Base-by-base conservation (phyloP, 2,329 filamentous ascomycete species). In the Pochonia chlamydosporia region DNA sequence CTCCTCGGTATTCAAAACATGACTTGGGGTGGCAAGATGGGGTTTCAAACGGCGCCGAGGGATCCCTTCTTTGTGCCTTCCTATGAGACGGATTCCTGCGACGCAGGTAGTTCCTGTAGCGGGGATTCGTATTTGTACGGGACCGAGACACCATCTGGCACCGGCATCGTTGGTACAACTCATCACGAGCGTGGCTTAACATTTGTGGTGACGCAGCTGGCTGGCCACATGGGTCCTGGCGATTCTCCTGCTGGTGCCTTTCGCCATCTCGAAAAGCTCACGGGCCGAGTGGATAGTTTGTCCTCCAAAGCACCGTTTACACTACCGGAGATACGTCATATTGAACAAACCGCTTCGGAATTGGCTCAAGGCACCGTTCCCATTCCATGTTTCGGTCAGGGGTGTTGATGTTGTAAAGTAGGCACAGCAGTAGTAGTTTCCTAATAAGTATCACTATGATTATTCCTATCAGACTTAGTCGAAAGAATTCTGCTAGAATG, bases 161-260 rank as follows among this genome's bases (percentile, higher is more conserved):
- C 76, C 1, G 88, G 88, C 3, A 72, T 86, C 1, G 72, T 89
- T 62, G 89, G 89, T 1, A 81, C 78, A 0, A 76, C 77, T n/a
- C 80, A 87, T 56, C 84, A 81, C 0, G 89, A 95, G 71, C 75
- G 89, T 36, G 86, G 86, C 0, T 67, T 95, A 40, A 93, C 87
- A 0, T 88, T 79, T 54, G 80, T 83, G 3, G 75, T 76, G 30
- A 74, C 89, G 48, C 72, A 79, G 36, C 60, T 85, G 7, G 70
- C 74, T 0, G 87, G 88, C 0, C 84, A 90, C 65, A 85, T 83
- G 75, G 66, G 77, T 0, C 80, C 81, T 0, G 81, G 86, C 63
- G 89, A 87, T 58, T 76, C 81, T 18, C 85, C 87, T 0, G 76
- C 73, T 14, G 83, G 81, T 0, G 77, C 82, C 0, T 89, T 86